A percentile compares a stretch with the other conserved stretches of the same genome.
Evolutionary conservation across 495 filamentous ascomycete genomes (phyloP).

Genomic region (Penicillium samsonianum): DNA sequence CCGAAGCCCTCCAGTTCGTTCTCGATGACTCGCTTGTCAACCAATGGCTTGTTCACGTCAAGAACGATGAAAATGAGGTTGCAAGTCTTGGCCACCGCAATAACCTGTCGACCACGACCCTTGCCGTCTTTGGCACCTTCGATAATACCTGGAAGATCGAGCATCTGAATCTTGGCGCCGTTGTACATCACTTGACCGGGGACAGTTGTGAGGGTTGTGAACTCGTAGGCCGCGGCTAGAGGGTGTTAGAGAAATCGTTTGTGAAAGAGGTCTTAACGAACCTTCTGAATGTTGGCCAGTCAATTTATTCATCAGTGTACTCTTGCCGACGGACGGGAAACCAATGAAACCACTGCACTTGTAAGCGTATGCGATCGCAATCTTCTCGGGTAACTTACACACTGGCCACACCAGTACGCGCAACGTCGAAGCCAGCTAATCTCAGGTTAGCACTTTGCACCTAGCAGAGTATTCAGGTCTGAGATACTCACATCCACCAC

Average conservation of each 20-base stretch:
- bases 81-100: slow-evolving; percentile 98
- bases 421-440: slow-evolving; percentile 91
- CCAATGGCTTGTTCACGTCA: slow-evolving; percentile 97
- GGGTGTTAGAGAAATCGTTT: slow-evolving; percentile 19
- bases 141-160: slow-evolving; percentile 98
- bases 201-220: slow-evolving; percentile 96
- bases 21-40: slow-evolving; percentile 96
- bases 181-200: slow-evolving; percentile 97
- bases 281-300: slow-evolving; percentile 96
- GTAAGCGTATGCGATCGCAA: slow-evolving; percentile 12
- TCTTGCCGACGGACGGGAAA: slow-evolving; percentile 97
- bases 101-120: slow-evolving; percentile 96
- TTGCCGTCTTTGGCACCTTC: slow-evolving; percentile 98
- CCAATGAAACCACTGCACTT: slow-evolving; percentile 57
- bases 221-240: slow-evolving; percentile 89
- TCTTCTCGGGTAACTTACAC: slow-evolving; percentile 61
- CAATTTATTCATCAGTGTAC: slow-evolving; percentile 90
- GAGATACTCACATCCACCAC: slow-evolving; percentile 62
- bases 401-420: slow-evolving; percentile 94
- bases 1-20: slow-evolving; percentile 96
- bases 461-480: background rate
- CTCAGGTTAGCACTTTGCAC: slow-evolving; percentile 34
- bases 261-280: slow-evolving; percentile 26
- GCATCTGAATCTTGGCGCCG: slow-evolving; percentile 96
- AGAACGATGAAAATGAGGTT: slow-evolving; percentile 98